Percentiles rank a stretch among this genome's conserved stretches.
Evolutionary conservation across 2,329 filamentous ascomycete genomes (phyloP).

Genomic region (Aspergillus japonicus): DNA sequence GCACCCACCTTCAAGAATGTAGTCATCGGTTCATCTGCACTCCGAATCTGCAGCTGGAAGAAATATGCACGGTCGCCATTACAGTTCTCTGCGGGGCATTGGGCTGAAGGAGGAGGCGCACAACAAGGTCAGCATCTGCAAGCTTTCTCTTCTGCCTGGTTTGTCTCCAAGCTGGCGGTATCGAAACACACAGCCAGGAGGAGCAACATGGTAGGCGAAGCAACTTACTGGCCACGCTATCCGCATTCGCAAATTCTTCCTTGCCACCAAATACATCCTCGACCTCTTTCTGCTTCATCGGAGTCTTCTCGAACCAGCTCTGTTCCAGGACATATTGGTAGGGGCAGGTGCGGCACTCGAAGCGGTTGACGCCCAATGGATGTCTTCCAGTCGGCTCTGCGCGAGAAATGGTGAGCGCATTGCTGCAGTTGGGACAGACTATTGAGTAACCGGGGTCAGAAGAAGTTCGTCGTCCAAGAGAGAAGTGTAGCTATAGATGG

Average conservation of each 20-base stretch:
- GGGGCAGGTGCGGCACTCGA: conserved; percentile 93
- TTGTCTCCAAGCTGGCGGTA: neutral
- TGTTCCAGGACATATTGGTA: conserved; percentile 82
- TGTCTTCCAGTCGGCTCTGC: conserved; percentile 38
- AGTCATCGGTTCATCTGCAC: conserved; percentile 98
- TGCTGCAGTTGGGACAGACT: conserved; percentile 53
- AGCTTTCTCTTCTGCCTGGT: neutral
- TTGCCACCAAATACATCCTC: conserved; percentile 89
- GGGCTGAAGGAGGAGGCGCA: conserved; percentile 49
- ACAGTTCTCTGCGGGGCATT: conserved; percentile 80
- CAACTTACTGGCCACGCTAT: conserved; percentile 66
- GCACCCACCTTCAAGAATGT: conserved; percentile 78
- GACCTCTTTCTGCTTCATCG: conserved; percentile 78
- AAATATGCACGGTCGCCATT: conserved; percentile 83
- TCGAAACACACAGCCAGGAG: neutral
- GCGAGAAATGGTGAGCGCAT: conserved; percentile 49
- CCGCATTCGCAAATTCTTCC: conserved; percentile 86
- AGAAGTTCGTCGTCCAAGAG: conserved; percentile 9
- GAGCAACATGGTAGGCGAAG: neutral
- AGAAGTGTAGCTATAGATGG: neutral
- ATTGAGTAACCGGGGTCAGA: neutral
- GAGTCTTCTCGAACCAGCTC: conserved; percentile 76
- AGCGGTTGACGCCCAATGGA: conserved; percentile 64
- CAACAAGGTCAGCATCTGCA: conserved; percentile 13
- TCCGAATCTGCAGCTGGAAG: conserved; percentile 95